Conservation (phyloP, 352 stramenopile species). For the Phytophthora foliorum region DNA sequence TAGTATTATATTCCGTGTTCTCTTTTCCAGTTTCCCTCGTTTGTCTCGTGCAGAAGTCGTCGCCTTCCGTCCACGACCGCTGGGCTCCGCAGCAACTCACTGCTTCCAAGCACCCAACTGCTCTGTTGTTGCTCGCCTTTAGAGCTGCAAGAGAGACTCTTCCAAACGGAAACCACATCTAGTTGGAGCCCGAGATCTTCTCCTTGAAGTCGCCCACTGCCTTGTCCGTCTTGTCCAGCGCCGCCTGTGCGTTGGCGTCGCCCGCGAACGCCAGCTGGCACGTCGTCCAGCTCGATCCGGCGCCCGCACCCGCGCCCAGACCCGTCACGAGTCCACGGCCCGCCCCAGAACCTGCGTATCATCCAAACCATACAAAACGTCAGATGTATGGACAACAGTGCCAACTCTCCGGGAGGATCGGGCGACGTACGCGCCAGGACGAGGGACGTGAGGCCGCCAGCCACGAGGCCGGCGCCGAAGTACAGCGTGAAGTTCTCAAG, state of each 20-base stretch:
- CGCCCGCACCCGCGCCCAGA: conserved; percentile 73
- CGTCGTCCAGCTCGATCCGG: conserved; percentile 87
- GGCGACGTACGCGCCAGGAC: conserved; percentile 80
- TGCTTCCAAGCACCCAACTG: background rate
- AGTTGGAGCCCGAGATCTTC: conserved; percentile 48
- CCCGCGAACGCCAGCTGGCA: conserved; percentile 87
- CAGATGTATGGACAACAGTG: background rate
- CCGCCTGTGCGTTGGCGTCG: conserved; percentile 66
- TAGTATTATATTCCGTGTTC: conserved; percentile 60
- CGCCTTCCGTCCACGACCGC: conserved; percentile 7
- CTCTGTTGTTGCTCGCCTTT: conserved; percentile 10
- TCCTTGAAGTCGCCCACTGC: conserved; percentile 80
- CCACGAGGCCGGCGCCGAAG: conserved; percentile 85
- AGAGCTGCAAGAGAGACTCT: conserved; percentile 15
- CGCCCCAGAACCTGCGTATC: conserved; percentile 61
- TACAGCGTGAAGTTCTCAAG: conserved; percentile 91
- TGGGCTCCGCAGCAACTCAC: background rate
- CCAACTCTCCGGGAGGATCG: background rate
- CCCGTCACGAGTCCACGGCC: conserved; percentile 75
- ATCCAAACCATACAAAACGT: conserved; percentile 17
- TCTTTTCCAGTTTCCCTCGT: conserved; percentile 25
- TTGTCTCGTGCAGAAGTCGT: conserved; percentile 17
- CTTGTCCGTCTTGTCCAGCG: conserved; percentile 83
- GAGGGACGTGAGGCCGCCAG: conserved; percentile 83
- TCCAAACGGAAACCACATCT: conserved; percentile 20